Evolutionary conservation across 2,329 filamentous ascomycete species (phyloP).

Genomic region (Alternaria hordeiaustralica): DNA sequence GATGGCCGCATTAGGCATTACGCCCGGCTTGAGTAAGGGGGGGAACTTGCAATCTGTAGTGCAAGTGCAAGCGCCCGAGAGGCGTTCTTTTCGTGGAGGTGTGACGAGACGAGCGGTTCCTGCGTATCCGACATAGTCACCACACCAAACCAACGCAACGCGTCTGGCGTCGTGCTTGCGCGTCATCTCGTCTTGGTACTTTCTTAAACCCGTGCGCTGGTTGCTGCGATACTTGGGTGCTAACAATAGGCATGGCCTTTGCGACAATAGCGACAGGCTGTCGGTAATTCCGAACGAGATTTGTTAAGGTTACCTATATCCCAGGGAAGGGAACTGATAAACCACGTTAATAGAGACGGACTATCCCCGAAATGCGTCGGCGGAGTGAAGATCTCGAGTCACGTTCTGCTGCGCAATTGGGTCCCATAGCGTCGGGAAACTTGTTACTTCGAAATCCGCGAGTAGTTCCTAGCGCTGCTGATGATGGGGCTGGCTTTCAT

Average conservation of each 20-base stretch:
- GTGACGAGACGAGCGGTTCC: slow-evolving; percentile 4
- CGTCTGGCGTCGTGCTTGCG: background rate
- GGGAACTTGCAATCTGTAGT: background rate
- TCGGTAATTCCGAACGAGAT: background rate
- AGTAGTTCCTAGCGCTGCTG: background rate
- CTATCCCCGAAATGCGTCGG: background rate
- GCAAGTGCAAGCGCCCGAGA: background rate
- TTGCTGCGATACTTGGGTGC: background rate
- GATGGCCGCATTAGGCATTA: slow-evolving; percentile 2
- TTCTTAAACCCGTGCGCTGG: background rate
- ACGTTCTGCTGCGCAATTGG: slow-evolving; percentile 8
- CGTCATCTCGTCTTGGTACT: background rate
- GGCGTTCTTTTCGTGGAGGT: background rate
- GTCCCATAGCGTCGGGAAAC: background rate
- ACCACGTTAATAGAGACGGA: background rate
- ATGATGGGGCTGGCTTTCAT: background rate
- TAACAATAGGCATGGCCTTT: slow-evolving; percentile 1
- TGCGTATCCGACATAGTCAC: slow-evolving; percentile 1
- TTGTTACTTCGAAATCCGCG: background rate
- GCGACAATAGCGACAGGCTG: background rate
- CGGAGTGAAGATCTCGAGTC: background rate
- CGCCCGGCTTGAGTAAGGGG: slow-evolving; percentile 1
- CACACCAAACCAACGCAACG: background rate
- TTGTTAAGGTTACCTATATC: background rate
- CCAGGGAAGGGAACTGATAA: background rate